Evolutionary conservation across 2,329 filamentous ascomycete genomes (phyloP), one percentile per base, ranked within the genome.

Genomic region (Fusarium sublunatum): DNA sequence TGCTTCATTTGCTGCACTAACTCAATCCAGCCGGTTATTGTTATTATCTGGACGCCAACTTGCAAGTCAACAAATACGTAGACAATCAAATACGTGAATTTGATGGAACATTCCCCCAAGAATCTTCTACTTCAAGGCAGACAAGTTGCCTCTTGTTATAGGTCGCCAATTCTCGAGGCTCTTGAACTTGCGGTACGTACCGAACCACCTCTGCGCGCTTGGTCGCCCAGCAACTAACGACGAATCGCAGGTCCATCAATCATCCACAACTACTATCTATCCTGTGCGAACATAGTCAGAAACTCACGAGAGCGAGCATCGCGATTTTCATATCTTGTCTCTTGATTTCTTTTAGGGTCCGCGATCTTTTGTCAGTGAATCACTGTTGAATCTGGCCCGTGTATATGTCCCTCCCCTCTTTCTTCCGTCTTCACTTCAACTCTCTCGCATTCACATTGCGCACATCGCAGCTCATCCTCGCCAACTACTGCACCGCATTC

Each of bases 201-300:
- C 13, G n/a, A 29, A 39, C 45, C 38, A 12, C 42, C 31, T 54
- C 47, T 38, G n/a, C 47, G 36, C 46, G 36, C 25, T 40, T 19
- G 45, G 60, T 64, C 60, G 60, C 60, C 61, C 61, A 58, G 61
- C 61, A 64, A 65, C 59, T 56, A 45, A 56, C 54, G 24, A 40
- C 28, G 43, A 44, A 48, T 54, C 34, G 19, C 54, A 56, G 34
- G n/a, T 51, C 24, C n/a, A 25, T 10, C 26, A 34, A 24, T 31
- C 29, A 11, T 42, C 32, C 28, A 40, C 43, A 31, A 44, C 43
- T 40, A 52, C 43, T 34, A 48, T 45, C 44, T 29, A 42, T 38
- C 19, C 36, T 25, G 22, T 15, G 39, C 26, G 25, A 44, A 50
- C 26, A 63, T 13, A 64, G 34, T 32, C 25, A 13, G 36, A 22